These are phyloP conservation scores for Thuja plicata DNA, from an alignment of 83 land plant species.

Conservation along the genomic window DNA sequence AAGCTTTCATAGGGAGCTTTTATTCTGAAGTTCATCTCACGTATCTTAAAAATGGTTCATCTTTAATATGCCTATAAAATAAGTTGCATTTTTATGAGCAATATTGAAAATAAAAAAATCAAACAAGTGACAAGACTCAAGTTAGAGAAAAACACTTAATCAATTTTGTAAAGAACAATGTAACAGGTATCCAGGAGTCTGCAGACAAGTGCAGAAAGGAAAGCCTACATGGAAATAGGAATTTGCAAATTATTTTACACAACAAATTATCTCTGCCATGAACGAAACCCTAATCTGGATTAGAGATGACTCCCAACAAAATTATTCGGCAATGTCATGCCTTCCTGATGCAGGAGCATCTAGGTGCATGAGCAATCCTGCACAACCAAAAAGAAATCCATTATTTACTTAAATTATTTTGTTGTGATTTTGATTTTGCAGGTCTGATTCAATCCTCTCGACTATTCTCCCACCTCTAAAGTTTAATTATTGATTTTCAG, in stretches of 20 bases:
- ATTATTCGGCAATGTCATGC: no score
- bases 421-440: no score
- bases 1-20: not conserved
- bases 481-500: no score
- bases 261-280: not conserved
- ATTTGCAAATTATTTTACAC: not conserved
- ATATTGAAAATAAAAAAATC: no score
- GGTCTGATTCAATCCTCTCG: no score
- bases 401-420: no score
- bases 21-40: not conserved
- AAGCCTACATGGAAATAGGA: not conserved
- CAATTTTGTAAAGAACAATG: not conserved
- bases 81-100: not conserved
- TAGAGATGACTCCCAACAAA: no score
- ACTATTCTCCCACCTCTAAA: no score
- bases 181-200: not conserved
- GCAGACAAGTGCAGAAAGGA: not conserved
- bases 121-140: not conserved
- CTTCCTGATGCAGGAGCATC: no score
- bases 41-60: not conserved
- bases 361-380: no score
- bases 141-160: not conserved
- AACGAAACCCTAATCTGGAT: not conserved
- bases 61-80: not conserved
- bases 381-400: no score